These are phyloP conservation scores for Huntiella bhutanensis DNA, from an alignment of 2,329 filamentous ascomycete species.

Conservation along the genomic window DNA sequence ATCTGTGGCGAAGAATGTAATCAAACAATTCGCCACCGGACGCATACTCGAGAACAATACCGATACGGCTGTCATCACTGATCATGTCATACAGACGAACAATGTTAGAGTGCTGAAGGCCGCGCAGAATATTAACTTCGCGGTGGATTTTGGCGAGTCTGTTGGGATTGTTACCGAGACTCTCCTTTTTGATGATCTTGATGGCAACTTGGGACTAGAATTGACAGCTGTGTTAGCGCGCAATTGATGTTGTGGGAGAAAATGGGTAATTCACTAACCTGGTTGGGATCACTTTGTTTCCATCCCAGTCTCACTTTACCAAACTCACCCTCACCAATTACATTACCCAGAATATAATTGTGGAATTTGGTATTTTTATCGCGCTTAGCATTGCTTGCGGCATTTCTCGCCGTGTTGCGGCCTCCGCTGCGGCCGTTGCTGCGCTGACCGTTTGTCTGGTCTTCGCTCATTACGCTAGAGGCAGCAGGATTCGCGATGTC, in stretches of 20 bases:
- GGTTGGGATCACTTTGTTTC: constrained; percentile 85
- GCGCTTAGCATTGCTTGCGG: constrained; percentile 18
- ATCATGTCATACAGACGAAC: constrained; percentile 96
- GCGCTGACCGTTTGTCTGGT: constrained; percentile 21
- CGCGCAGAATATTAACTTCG: constrained; percentile 78
- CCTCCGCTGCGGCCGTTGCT: constrained; percentile 8
- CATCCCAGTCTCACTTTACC: constrained; percentile 97
- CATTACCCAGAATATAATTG: constrained; percentile 89
- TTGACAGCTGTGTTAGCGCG: not conserved
- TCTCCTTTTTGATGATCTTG: constrained; percentile 89
- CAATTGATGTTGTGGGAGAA: not conserved
- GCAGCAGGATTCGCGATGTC: constrained; percentile 28
- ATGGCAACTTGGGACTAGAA: constrained; percentile 57
- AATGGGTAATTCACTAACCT: constrained; percentile 28
- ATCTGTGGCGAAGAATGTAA: constrained; percentile 92
- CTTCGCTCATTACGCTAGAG: constrained; percentile 21
- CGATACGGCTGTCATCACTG: constrained; percentile 90
- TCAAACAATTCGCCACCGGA: constrained; percentile 96
- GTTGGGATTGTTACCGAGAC: constrained; percentile 69
- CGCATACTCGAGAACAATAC: constrained; percentile 94
- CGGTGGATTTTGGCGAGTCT: constrained; percentile 92
- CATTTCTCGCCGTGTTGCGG: constrained; percentile 6
- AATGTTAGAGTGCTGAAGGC: constrained; percentile 87
- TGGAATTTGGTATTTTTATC: constrained; percentile 76
- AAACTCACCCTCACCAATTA: constrained; percentile 92